Conservation (phyloP, 2,329 filamentous ascomycete genomes). For the Leptodontidium sp. region DNA sequence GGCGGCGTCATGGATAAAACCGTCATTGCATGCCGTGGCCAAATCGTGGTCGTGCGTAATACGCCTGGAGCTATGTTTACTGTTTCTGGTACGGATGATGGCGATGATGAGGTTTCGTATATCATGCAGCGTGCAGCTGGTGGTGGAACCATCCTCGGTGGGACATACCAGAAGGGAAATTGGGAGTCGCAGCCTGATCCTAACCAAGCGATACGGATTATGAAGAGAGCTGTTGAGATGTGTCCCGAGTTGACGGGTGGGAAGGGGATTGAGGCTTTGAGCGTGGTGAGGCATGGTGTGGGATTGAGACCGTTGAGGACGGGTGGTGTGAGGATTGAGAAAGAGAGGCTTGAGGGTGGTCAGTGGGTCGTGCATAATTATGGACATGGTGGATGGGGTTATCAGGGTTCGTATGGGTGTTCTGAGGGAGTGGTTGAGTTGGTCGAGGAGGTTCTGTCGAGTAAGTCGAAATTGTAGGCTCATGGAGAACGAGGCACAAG, state of each 20-base stretch:
- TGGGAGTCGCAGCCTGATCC: slow-evolving; percentile 71
- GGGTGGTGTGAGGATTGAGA: slow-evolving; percentile 68
- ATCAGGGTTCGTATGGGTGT: slow-evolving; percentile 72
- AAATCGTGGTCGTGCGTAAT: slow-evolving; percentile 75
- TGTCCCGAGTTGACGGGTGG: slow-evolving; percentile 63
- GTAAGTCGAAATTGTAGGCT: slow-evolving; percentile 37
- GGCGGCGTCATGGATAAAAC: slow-evolving; percentile 81
- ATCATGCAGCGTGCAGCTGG: slow-evolving; percentile 73
- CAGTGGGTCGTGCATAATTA: slow-evolving; percentile 68
- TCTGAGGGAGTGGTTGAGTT: slow-evolving; percentile 71
- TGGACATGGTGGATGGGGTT: slow-evolving; percentile 70
- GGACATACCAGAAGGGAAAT: slow-evolving; percentile 69
- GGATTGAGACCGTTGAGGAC: slow-evolving; percentile 69
- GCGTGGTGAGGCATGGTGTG: slow-evolving; percentile 72
- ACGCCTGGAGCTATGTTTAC: slow-evolving; percentile 66
- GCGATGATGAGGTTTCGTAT: slow-evolving; percentile 68
- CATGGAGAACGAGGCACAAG: neutral
- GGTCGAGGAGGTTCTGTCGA: slow-evolving; percentile 60
- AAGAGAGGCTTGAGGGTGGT: slow-evolving; percentile 61
- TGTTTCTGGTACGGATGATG: slow-evolving; percentile 70
- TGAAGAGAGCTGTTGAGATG: slow-evolving; percentile 68
- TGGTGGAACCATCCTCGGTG: slow-evolving; percentile 73
- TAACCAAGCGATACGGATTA: slow-evolving; percentile 70
- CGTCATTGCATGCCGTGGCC: slow-evolving; percentile 80
- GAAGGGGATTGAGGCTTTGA: slow-evolving; percentile 68